A percentile compares a stretch with the other conserved stretches of the same genome.
Conservation (phyloP, 139 green algal species). For the Asterochloris erici region DNA sequence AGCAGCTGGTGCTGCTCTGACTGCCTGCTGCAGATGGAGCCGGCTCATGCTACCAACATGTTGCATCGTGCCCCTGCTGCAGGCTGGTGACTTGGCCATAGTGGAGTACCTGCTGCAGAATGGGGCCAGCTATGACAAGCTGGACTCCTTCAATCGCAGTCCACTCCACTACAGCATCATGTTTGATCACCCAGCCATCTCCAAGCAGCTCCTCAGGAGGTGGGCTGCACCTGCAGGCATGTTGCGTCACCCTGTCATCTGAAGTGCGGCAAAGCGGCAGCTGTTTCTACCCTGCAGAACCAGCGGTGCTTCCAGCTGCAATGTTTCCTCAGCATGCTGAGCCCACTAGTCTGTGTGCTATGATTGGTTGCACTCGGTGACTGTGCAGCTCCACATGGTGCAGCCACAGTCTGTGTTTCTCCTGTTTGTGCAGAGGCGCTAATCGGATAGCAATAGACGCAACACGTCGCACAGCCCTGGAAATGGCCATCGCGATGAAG, state of each 20-base stretch:
- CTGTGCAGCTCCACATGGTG: too few relatives aligned
- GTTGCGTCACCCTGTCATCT: background rate
- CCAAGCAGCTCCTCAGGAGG: slow-evolving; percentile 43
- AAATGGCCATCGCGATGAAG: slow-evolving; percentile 35
- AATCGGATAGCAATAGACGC: slow-evolving; percentile 17
- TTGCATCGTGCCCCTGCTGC: background rate
- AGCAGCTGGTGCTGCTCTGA: too few relatives aligned
- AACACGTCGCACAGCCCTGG: slow-evolving; percentile 27
- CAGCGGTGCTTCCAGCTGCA: too few relatives aligned
- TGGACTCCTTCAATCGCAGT: slow-evolving; percentile 31
- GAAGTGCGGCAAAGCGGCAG: too few relatives aligned
- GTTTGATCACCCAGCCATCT: slow-evolving; percentile 21
- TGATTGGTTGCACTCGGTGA: too few relatives aligned
- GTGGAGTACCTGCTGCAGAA: slow-evolving; percentile 57
- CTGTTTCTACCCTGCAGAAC: too few relatives aligned
- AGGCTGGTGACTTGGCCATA: slow-evolving; percentile 13
- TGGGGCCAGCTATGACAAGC: slow-evolving; percentile 31
- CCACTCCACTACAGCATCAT: slow-evolving; percentile 52
- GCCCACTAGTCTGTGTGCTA: too few relatives aligned
- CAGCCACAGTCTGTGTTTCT: too few relatives aligned
- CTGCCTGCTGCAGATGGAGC: too few relatives aligned
- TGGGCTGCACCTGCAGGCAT: background rate
- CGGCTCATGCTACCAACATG: too few relatives aligned
- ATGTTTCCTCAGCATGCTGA: too few relatives aligned
- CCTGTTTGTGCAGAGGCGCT: background rate